These are phyloP conservation scores for Oryza glaberrima DNA, from an alignment of 176 grass and related monocot species.

Conservation along the genomic window DNA sequence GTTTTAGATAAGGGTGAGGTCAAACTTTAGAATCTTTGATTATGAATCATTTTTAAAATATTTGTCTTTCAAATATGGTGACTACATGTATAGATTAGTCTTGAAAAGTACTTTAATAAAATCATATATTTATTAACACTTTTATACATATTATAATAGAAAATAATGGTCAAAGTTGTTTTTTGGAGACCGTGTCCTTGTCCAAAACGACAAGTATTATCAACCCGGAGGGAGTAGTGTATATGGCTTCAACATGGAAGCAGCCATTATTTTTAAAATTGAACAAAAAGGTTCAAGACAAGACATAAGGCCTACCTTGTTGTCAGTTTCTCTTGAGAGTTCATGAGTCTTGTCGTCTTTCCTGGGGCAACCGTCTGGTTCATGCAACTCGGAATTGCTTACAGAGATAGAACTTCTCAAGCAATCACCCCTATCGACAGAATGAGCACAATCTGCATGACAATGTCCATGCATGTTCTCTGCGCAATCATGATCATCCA, in stretches of 20 bases:
- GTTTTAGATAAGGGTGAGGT: too few species aligned
- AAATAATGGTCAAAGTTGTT: too few species aligned
- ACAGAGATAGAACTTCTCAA: conserved; percentile 25
- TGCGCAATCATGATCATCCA: conserved; percentile 46
- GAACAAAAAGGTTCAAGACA: conserved; percentile 17
- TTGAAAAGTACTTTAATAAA: too few species aligned
- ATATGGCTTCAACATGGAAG: conserved; percentile 20
- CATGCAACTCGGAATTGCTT: conserved; percentile 33
- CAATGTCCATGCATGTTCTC: conserved; percentile 46
- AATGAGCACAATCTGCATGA: conserved; percentile 53
- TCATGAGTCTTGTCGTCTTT: conserved; percentile 27
- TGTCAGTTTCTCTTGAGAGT: conserved; percentile 36
- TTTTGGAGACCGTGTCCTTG: too few species aligned
- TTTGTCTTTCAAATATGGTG: too few species aligned
- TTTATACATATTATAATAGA: too few species aligned
- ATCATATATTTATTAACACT: too few species aligned
- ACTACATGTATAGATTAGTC: too few species aligned
- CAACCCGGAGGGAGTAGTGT: not conserved
- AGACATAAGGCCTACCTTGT: conserved; percentile 47
- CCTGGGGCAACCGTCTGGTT: conserved; percentile 27
- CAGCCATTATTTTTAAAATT: conserved; percentile 1
- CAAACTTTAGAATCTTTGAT: too few species aligned
- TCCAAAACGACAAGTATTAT: too few species aligned
- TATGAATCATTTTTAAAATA: too few species aligned
- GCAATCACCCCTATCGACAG: conserved; percentile 41